Evolutionary conservation across 257 asterid genomes (phyloP).

Genomic region (Jasminum sambac): DNA sequence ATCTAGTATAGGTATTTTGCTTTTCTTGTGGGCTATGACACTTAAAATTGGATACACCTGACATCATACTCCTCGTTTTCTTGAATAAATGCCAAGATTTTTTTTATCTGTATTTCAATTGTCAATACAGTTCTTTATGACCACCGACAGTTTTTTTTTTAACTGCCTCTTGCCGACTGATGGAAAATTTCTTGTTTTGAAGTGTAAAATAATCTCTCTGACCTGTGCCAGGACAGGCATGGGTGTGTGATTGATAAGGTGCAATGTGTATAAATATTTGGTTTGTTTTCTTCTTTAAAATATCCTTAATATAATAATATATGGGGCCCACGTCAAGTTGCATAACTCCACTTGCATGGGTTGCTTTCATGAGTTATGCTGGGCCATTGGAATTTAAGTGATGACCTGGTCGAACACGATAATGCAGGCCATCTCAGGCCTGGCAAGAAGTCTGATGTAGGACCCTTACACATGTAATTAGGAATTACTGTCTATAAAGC

Average conservation of each 20-base stretch:
- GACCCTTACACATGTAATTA: neutral
- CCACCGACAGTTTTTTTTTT: slow-evolving; percentile 3
- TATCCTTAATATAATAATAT: neutral
- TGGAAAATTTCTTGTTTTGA: neutral
- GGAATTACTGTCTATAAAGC: neutral
- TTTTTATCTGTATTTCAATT: neutral
- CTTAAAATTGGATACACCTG: neutral
- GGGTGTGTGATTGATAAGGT: neutral
- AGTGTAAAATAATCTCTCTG: neutral
- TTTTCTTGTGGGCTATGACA: neutral
- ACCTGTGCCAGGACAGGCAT: neutral
- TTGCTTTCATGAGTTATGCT: neutral
- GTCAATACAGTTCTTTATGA: neutral
- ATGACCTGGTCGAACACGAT: neutral
- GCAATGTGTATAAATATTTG: neutral
- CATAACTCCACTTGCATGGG: neutral
- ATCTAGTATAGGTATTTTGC: neutral
- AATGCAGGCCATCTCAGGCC: neutral
- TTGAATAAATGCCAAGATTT: neutral
- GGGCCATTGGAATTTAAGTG: neutral
- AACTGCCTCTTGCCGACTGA: neutral
- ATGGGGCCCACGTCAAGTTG: neutral
- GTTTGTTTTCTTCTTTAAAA: neutral
- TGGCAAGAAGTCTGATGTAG: neutral
- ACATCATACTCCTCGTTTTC: neutral